Conservation (phyloP, 1,284 basidiomycete genomes). For the Tremellales sp. region DNA sequence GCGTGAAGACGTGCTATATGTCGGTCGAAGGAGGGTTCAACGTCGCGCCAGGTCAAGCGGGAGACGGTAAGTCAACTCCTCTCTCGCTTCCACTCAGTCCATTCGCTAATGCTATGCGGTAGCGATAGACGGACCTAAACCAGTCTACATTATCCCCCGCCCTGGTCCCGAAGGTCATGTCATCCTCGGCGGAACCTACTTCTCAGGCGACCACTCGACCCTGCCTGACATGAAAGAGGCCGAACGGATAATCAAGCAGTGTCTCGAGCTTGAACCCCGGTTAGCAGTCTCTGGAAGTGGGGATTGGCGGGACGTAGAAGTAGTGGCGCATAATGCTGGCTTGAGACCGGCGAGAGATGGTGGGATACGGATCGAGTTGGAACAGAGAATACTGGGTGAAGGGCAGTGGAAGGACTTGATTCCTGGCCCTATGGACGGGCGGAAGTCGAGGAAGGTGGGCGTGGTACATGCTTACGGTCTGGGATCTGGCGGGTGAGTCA, state of each 20-base stretch:
- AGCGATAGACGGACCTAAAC: not conserved
- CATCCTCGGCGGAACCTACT: slow-evolving; percentile 44
- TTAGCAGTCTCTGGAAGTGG: slow-evolving; percentile 34
- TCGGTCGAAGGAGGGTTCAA: slow-evolving; percentile 5
- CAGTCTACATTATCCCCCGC: slow-evolving; percentile 49
- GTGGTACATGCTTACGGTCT: too few species aligned
- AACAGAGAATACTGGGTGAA: too few species aligned
- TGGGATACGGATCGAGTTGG: slow-evolving; percentile 64
- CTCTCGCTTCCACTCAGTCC: not conserved
- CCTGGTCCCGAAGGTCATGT: slow-evolving; percentile 43
- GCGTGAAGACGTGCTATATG: slow-evolving; percentile 20
- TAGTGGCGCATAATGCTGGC: slow-evolving; percentile 64
- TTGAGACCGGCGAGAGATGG: slow-evolving; percentile 66
- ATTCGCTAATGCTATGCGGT: not conserved
- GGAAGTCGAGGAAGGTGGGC: too few species aligned
- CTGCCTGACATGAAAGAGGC: slow-evolving; percentile 32
- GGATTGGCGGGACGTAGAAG: slow-evolving; percentile 47
- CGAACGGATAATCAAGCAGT: slow-evolving; percentile 44
- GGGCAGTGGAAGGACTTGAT: too few species aligned
- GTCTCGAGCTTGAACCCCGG: slow-evolving; percentile 40
- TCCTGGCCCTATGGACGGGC: too few species aligned
- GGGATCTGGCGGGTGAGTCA: too few species aligned
- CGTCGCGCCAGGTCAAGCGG: not conserved
- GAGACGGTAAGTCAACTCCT: not conserved
- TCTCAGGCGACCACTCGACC: slow-evolving; percentile 37